These are phyloP conservation scores for Ambrosia hybrid DNA, from an alignment of 140 eudicot species.

Conservation along the genomic window DNA sequence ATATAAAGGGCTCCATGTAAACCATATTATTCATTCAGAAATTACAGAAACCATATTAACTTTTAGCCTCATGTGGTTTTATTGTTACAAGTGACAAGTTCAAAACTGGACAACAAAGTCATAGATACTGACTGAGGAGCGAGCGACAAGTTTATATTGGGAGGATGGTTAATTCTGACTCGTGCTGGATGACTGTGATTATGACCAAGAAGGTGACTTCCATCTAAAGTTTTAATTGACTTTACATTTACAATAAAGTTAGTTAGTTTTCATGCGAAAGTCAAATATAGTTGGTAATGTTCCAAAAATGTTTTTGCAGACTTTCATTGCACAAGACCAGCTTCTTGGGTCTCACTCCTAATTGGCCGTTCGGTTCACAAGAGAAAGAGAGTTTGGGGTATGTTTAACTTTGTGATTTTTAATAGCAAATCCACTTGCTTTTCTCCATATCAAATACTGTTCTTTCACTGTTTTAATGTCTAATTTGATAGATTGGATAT, in stretches of 20 bases:
- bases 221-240: not conserved
- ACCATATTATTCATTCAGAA: too few relatives aligned
- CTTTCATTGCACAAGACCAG: constrained; percentile 93
- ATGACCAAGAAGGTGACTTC: constrained; percentile 76
- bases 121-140: constrained; percentile 24
- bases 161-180: constrained; percentile 83
- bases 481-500: too few relatives aligned
- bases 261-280: not conserved
- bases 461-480: too few relatives aligned
- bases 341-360: constrained; percentile 51
- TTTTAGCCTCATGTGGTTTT: too few relatives aligned
- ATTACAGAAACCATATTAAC: too few relatives aligned
- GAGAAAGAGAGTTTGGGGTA: constrained; percentile 53
- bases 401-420: too few relatives aligned
- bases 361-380: constrained; percentile 41
- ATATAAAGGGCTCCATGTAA: too few relatives aligned
- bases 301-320: constrained; percentile 42
- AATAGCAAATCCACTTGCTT: too few relatives aligned
- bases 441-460: too few relatives aligned
- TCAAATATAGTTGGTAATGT: constrained; percentile 9
- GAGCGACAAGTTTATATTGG: constrained; percentile 50
- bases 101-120: constrained; percentile 61
- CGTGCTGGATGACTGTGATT: constrained; percentile 87
- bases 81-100: constrained; percentile 73
- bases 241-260: not conserved